Percentiles rank a stretch among this genome's conserved stretches.
phyloP scores from a whole-genome alignment of 768 basidiomycete genomes.

The Phlebiopsis flavidoalba region DNA sequence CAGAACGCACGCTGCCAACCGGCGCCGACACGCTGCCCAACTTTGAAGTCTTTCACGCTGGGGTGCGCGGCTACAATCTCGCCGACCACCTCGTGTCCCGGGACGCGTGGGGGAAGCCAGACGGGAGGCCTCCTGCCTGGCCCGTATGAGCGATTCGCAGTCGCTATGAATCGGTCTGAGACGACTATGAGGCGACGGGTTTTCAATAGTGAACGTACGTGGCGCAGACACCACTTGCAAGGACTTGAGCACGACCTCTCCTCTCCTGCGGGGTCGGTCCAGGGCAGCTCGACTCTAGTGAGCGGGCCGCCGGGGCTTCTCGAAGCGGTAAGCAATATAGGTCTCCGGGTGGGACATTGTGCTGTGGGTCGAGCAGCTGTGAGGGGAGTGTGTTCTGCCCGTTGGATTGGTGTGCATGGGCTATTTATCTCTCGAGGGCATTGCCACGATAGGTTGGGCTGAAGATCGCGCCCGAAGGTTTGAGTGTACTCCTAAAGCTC shows the following conservation, averaged over 20 bases:
- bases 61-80: conserved; percentile 19
- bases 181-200: too few relatives aligned
- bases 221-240: conserved; percentile 23
- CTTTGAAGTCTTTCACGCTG: conserved; percentile 16
- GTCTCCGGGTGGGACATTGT: not conserved
- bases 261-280: conserved; percentile 18
- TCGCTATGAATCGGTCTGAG: not conserved
- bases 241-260: conserved; percentile 21
- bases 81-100: conserved; percentile 27
- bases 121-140: not conserved
- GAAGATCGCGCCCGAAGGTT: too few relatives aligned
- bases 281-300: conserved; percentile 10
- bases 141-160: not conserved
- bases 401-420: too few relatives aligned
- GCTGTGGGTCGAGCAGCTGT: too few relatives aligned
- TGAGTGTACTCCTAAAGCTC: too few relatives aligned
- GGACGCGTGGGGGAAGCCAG: conserved; percentile 14
- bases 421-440: too few relatives aligned
- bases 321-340: conserved; percentile 17
- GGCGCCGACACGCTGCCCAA: conserved; percentile 26
- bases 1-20: conserved; percentile 27
- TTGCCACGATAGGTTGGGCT: too few relatives aligned
- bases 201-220: conserved; percentile 11
- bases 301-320: conserved; percentile 14
- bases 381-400: too few relatives aligned